Base-by-base conservation (phyloP, 2,329 filamentous ascomycete genomes). In the Fusarium odoratissimum region DNA sequence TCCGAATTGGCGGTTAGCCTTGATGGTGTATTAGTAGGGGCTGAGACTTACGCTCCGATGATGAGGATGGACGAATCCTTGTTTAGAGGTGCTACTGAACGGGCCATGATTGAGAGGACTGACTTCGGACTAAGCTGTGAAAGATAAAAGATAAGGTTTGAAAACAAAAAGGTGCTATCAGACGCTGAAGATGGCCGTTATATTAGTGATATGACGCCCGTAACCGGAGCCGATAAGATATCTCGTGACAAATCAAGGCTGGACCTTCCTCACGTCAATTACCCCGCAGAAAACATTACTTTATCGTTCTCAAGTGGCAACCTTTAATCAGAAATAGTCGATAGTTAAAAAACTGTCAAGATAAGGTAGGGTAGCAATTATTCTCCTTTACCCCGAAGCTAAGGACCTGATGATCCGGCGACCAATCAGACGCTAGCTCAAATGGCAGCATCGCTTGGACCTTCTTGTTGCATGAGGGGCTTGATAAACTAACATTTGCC, bases 51-150 rank as follows among this genome's bases (percentile, higher is more conserved):
- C 33, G 64, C 44, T 45, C 64, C 51, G 11, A 67, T 35, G 8
- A 59, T 59, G 13, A 66, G 60, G 33, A 66, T 59, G 6, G 61
- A 59, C 6, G 61, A 66, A 13, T 59, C 44, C 13, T 59, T 66
- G 8, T 42, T 19, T 1, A 51, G 11, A 5, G n/a, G 2, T 17
- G 8, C 12, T 8, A 23, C 4, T n/a, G 38, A 3, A 17, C 2
- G 7, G 3, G 44, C 11, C 64, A 65, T 66, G 19, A 0, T 40
- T 17, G 8, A 31, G 4, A 3, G 1, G n/a, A 6, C 8, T 14
- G 3, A 21, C 3, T 17, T 21, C 1, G 4, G 3, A 10, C 8
- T 25, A 19, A 41, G 21, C 19, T 55, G 12, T 1, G n/a, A 30
- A 9, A 19, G 23, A 31, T 31, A 30, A 35, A 11, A 30, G 41